Percentiles rank a stretch among this genome's conserved stretches.
Evolutionary conservation across 2,329 filamentous ascomycete genomes (phyloP).

Genomic region (Pseudocercospora macadamiae): DNA sequence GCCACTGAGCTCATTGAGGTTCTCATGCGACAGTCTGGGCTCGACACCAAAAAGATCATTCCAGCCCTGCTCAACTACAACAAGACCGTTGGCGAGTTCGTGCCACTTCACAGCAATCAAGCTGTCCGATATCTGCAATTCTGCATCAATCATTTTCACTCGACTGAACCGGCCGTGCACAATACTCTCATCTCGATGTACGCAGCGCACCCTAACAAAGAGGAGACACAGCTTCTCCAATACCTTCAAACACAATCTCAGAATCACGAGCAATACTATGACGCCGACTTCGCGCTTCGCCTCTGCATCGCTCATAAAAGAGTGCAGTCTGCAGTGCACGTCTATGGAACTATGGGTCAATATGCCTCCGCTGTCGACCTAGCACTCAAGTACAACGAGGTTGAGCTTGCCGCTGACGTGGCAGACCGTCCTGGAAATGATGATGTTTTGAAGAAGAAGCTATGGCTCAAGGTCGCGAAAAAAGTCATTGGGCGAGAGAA

Average conservation of each 20-base stretch:
- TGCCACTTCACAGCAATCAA: constrained; percentile 74
- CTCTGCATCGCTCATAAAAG: constrained; percentile 93
- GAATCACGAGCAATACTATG: constrained; percentile 77
- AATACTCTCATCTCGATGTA: constrained; percentile 97
- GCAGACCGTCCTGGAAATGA: constrained; percentile 78
- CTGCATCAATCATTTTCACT: constrained; percentile 82
- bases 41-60: constrained; percentile 85
- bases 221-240: constrained; percentile 81
- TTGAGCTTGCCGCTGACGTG: constrained; percentile 86
- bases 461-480: constrained; percentile 93
- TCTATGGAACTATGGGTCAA: constrained; percentile 95
- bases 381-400: constrained; percentile 83
- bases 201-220: constrained; percentile 78
- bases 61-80: constrained; percentile 95
- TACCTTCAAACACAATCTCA: constrained; percentile 87
- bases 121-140: constrained; percentile 92
- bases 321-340: constrained; percentile 92
- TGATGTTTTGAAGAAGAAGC: constrained; percentile 81
- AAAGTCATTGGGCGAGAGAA: constrained; percentile 87
- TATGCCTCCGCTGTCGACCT: constrained; percentile 92
- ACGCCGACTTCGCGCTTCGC: constrained; percentile 93
- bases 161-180: constrained; percentile 83
- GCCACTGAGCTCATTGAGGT: constrained; percentile 90
- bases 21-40: constrained; percentile 83
- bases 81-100: constrained; percentile 63